phyloP scores from a whole-genome alignment of 768 basidiomycete species.

The Hemileccinum impolitum region DNA sequence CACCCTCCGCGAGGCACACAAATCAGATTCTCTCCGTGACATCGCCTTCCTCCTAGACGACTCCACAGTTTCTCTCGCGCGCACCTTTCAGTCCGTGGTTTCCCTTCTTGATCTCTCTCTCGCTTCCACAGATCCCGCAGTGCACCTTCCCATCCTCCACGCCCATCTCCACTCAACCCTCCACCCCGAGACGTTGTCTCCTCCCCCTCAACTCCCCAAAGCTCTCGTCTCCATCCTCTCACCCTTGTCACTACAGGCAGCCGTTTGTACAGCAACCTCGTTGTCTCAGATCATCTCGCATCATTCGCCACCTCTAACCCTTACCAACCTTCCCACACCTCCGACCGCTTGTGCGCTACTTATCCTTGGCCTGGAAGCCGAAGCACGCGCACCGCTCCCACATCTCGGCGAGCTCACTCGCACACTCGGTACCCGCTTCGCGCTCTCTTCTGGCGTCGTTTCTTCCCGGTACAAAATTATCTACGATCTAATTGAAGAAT shows the following conservation, averaged over 20 bases:
- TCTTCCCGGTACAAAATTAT: constrained; percentile 68
- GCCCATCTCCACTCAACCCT: constrained; percentile 46
- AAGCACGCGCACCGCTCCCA: constrained; percentile 49
- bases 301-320: constrained; percentile 38
- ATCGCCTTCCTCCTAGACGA: constrained; percentile 66
- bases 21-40: constrained; percentile 63
- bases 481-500: constrained; percentile 56
- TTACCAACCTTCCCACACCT: constrained; percentile 39
- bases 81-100: constrained; percentile 51
- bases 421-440: constrained; percentile 49
- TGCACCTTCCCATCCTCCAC: constrained; percentile 56
- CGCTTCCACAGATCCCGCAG: constrained; percentile 52
- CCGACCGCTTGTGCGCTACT: constrained; percentile 67
- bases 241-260: constrained; percentile 37
- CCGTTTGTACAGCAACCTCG: constrained; percentile 41
- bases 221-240: constrained; percentile 38
- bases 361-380: constrained; percentile 69
- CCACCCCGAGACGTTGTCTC: constrained; percentile 24
- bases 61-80: constrained; percentile 47
- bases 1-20: constrained; percentile 67
- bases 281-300: constrained; percentile 43
- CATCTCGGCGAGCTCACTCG: constrained; percentile 56
- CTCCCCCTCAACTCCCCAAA: constrained; percentile 30
- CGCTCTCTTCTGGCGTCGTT: constrained; percentile 50
- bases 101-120: constrained; percentile 54